Conservation (phyloP, 1,139 yeast species). For the Hanseniaspora gamundiae region DNA sequence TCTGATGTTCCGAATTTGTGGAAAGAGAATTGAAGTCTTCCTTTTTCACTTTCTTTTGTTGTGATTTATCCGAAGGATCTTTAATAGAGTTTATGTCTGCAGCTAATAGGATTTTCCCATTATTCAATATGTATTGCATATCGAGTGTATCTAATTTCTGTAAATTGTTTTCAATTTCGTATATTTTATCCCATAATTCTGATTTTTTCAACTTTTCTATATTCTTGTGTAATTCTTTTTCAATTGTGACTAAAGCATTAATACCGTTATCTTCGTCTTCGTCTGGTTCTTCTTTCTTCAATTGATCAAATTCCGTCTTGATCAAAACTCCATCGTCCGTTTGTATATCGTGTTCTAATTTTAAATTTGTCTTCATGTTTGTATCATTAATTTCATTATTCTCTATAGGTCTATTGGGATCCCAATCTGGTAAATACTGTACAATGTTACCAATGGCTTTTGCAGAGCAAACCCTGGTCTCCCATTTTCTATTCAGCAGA, state of each 20-base stretch:
- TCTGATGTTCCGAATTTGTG: conserved; percentile 10
- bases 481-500: conserved; percentile 79
- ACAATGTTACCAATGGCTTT: conserved; percentile 92
- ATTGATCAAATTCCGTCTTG: conserved; percentile 11
- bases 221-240: conserved; percentile 8
- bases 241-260: conserved; percentile 7
- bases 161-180: conserved; percentile 5
- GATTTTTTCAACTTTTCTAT: conserved; percentile 7
- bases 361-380: conserved; percentile 15
- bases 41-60: conserved; percentile 10
- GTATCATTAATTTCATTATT: conserved; percentile 28
- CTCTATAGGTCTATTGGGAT: conserved; percentile 44
- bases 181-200: conserved; percentile 5
- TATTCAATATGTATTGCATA: conserved; percentile 2
- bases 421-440: conserved; percentile 68
- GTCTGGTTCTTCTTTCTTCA: conserved; percentile 12
- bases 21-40: no score
- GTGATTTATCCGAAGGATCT: conserved; percentile 9
- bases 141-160: conserved; percentile 3
- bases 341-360: conserved; percentile 9
- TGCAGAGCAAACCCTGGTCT: conserved; percentile 90
- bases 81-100: conserved; percentile 5
- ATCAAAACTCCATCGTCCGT: conserved; percentile 11
- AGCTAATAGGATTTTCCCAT: conserved; percentile 3
- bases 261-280: conserved; percentile 7